These are phyloP conservation scores for Myotisia sp. DNA, from an alignment of 2,329 filamentous ascomycete species.

Conservation along the genomic window DNA sequence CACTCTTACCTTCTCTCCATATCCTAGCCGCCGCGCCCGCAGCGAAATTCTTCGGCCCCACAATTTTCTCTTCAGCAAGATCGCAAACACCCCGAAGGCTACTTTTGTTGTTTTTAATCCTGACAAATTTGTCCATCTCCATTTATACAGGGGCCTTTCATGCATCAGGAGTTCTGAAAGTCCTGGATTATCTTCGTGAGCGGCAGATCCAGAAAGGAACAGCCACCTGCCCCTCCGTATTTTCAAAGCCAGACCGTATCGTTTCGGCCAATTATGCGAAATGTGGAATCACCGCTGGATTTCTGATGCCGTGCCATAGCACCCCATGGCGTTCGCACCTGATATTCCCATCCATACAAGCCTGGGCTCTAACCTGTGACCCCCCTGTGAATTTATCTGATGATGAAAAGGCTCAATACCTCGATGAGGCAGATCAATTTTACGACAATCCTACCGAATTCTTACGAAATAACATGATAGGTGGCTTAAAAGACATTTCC, in stretches of 20 bases:
- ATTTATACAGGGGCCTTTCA: constrained; percentile 63
- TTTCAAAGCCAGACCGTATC: no score
- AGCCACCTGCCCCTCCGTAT: constrained; percentile 15
- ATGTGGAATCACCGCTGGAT: constrained; percentile 45
- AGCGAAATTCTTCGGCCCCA: constrained; percentile 48
- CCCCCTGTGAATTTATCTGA: constrained; percentile 58
- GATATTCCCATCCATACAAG: constrained; percentile 56
- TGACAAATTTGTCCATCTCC: constrained; percentile 56
- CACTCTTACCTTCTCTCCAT: constrained; percentile 74
- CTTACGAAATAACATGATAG: constrained; percentile 40
- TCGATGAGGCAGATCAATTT: constrained; percentile 85
- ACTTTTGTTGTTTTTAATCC: constrained; percentile 45
- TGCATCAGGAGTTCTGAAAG: constrained; percentile 62
- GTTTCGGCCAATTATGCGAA: constrained; percentile 14
- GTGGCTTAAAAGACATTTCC: constrained; percentile 14
- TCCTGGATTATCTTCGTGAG: constrained; percentile 59
- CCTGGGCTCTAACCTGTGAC: constrained; percentile 80
- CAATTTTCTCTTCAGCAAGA: constrained; percentile 21
- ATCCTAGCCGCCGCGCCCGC: constrained; percentile 59
- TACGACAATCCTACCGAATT: constrained; percentile 53
- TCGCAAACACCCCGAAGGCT: constrained; percentile 33
- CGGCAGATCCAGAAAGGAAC: constrained; percentile 48
- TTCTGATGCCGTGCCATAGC: constrained; percentile 90
- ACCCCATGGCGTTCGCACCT: constrained; percentile 90
- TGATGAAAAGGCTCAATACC: constrained; percentile 51